Evolutionary conservation across 2,329 filamentous ascomycete species (phyloP).

Genomic region (Nemania sp.): DNA sequence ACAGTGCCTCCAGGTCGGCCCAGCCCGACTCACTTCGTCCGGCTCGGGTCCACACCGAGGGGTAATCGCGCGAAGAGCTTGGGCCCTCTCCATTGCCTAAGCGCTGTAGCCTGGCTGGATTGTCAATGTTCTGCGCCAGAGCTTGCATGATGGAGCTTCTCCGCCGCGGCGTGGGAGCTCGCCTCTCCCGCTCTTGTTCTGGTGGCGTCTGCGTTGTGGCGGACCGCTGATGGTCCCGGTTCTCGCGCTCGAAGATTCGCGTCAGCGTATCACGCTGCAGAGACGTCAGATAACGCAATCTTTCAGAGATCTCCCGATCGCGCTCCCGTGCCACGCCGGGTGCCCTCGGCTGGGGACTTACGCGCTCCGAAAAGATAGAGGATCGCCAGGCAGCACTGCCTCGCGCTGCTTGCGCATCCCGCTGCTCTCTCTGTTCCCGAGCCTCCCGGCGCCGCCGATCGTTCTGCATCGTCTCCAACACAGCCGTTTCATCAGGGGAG

Average conservation of each 20-base stretch:
- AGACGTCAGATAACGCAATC: slow-evolving; percentile 39
- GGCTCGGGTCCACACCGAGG: slow-evolving; percentile 44
- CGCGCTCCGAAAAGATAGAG: slow-evolving; percentile 49
- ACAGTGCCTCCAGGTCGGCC: slow-evolving; percentile 59
- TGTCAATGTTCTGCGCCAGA: slow-evolving; percentile 47
- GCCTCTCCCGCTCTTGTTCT: slow-evolving; percentile 50
- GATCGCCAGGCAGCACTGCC: slow-evolving; percentile 47
- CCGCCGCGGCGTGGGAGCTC: slow-evolving; percentile 47
- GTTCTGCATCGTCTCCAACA: slow-evolving; percentile 67
- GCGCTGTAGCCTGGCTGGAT: slow-evolving; percentile 42
- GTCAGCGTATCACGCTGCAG: slow-evolving; percentile 51
- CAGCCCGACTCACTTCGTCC: slow-evolving; percentile 52
- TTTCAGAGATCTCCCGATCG: slow-evolving; percentile 39
- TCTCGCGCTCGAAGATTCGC: slow-evolving; percentile 51
- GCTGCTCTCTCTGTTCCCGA: slow-evolving; percentile 52
- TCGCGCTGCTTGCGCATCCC: slow-evolving; percentile 42
- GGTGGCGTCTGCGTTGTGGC: slow-evolving; percentile 42
- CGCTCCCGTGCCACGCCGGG: slow-evolving; percentile 32
- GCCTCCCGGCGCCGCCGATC: slow-evolving; percentile 64
- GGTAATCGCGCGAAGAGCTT: slow-evolving; percentile 43
- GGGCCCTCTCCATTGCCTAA: slow-evolving; percentile 38
- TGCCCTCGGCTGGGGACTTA: slow-evolving; percentile 47
- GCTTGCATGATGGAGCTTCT: slow-evolving; percentile 50
- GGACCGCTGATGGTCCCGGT: slow-evolving; percentile 46
- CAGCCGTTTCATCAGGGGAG: slow-evolving; percentile 65